Base-by-base conservation (phyloP, 805 yeast species). In the Zygoascus biomembranicola region DNA sequence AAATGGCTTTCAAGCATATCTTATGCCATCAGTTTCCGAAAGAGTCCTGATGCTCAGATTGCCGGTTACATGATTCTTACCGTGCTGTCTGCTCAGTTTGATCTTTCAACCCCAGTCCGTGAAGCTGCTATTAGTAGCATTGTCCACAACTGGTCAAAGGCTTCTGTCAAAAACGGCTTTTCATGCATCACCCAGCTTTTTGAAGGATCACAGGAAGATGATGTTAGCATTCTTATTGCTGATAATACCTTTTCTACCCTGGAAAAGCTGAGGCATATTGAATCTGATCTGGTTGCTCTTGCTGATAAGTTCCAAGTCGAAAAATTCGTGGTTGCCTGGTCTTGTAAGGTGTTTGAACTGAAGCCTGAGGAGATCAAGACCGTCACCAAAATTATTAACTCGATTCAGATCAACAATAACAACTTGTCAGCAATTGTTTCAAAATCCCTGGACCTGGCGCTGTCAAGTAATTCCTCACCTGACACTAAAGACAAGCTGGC, bases 61-160 rank as follows among this genome's bases (percentile, higher is more conserved):
- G 84, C 96, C 18, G 89, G 92, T 1, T 92, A 87, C 66, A 86
- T 96, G 48, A 74, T 90, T 13, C 66, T 92, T 23, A 79, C 92
- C 0, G 96, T 92, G 1, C 71, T 90, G 50, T 78, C 85, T 5
- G 76, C 92, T 2, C 84, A 92, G 47, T 76, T 83, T 49, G 85
- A 88, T 6, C 74, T 94, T 43, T 73, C 79, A 6, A 47, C 54
- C 32, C 73, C 76, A 13, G 78, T 86, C 14, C 69, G 81, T 16
- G 69, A 76, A 50, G 89, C 90, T 5, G 79, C 87, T 1, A 73
- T 79, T 35, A 80, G 77, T 55, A 80, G 86, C 1, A 77, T 86
- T 26, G 68, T 81, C 35, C 58, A 73, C 11, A 73, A 72, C 57
- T 73, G 81, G 64, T 66, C 74, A 3, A 60, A 64, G 20, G 66